Evolutionary conservation across 1,284 basidiomycete species (phyloP), one percentile per base, ranked within the genome.

Genomic region (Melanopsichium pennsylvanicum): DNA sequence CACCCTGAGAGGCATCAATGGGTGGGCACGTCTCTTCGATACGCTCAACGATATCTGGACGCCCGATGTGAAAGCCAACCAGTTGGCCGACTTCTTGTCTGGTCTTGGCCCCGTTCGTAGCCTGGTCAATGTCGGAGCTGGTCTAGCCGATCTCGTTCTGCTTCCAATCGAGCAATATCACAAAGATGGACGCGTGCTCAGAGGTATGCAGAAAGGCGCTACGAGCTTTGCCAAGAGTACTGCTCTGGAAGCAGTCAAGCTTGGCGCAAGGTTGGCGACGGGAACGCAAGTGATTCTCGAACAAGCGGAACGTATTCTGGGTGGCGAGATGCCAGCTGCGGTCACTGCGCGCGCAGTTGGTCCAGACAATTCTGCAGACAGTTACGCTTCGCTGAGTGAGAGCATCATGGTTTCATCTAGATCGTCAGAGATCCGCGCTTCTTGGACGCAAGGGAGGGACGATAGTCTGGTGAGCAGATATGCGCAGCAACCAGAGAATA

Each of bases 261-360:
- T 98, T 27, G 94, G 94, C n/a, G 93, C 95, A 3, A 87, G 88
- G 26, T 84, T 98, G 27, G 96, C 96, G 2, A 97, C 93, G 0
- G 96, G 95, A 5, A 98, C 95, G 1, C 95, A 97, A 79, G 93
- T 97, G 43, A 93, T 98, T 46, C 84, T 98, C 5, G 96, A 98
- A 81, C 90, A 92, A 78, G 91, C 96, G 0, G 96, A 98, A 83
- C 87, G 86, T n/a, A 89, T 96, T 5, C 84, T 98, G 2, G 93
- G 93, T 1, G 74, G 78, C 0, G 49, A 57, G 70, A 55, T 90
- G 76, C 85, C 85, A 19, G 84, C 86, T 35, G 81, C 86, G 0
- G 82, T 91, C 38, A 89, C 86, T 10, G 85, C 87, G 3, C 89
- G 91, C 78, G 85, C 88, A 1, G 76, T 90, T 12, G 64, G 64